Conservation (phyloP, 2,329 filamentous ascomycete species). For the Helotiales sp. region DNA sequence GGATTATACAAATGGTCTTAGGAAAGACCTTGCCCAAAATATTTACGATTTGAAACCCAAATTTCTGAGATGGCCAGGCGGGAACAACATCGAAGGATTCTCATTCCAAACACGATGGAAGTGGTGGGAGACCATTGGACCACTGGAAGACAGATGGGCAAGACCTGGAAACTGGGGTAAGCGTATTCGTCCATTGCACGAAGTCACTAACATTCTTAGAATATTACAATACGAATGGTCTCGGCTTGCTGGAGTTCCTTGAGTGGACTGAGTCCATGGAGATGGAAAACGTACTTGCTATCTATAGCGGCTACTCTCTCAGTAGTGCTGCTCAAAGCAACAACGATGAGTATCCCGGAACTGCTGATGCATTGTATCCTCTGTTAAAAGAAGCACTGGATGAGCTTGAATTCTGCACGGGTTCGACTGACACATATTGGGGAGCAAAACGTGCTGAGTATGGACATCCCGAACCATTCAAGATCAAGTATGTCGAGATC, state of each 20-base stretch:
- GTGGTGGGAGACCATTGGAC: slow-evolving; percentile 43
- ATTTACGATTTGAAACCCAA: slow-evolving; percentile 52
- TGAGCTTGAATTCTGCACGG: slow-evolving; percentile 52
- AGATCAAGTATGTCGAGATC: slow-evolving; percentile 48
- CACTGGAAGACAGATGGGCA: slow-evolving; percentile 34
- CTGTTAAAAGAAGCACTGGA: slow-evolving; percentile 48
- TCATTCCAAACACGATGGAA: slow-evolving; percentile 30
- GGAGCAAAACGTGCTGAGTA: slow-evolving; percentile 47
- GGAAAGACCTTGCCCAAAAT: slow-evolving; percentile 54
- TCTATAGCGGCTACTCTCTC: slow-evolving; percentile 48
- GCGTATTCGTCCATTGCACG: slow-evolving; percentile 3
- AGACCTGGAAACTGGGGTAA: slow-evolving; percentile 43
- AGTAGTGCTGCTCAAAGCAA: slow-evolving; percentile 41
- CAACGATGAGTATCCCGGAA: slow-evolving; percentile 33
- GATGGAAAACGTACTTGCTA: slow-evolving; percentile 45
- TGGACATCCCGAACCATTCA: slow-evolving; percentile 51
- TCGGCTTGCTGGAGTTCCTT: slow-evolving; percentile 38
- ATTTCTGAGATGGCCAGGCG: slow-evolving; percentile 64
- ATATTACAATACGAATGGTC: slow-evolving; percentile 44
- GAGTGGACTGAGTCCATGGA: slow-evolving; percentile 47
- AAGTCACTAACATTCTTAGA: slow-evolving; percentile 26
- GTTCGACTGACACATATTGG: slow-evolving; percentile 42
- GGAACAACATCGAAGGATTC: slow-evolving; percentile 53
- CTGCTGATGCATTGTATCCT: slow-evolving; percentile 32
- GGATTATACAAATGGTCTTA: slow-evolving; percentile 54